Conservation (phyloP, 148 eudicot species). For the Cornus kousa region DNA sequence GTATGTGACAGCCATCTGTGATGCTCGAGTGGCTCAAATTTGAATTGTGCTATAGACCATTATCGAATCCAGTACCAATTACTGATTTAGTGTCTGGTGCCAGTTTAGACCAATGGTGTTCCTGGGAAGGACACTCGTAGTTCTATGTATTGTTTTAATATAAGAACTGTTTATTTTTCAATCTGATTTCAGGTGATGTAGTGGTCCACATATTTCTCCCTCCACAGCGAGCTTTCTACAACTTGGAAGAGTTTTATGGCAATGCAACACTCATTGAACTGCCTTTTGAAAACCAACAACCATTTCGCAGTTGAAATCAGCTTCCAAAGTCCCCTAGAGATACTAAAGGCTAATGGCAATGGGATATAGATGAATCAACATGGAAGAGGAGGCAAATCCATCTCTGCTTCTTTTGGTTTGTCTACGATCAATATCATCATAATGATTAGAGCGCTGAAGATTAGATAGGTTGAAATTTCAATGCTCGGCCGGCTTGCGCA, state of each 20-base stretch:
- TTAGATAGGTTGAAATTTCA: constrained; percentile 1
- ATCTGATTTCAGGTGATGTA: constrained; percentile 68
- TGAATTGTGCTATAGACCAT: background rate
- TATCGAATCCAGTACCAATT: background rate
- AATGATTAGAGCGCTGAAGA: constrained; percentile 3
- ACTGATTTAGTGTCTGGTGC: background rate
- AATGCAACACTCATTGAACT: constrained; percentile 79
- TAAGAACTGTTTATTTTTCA: background rate
- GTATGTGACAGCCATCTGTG: background rate
- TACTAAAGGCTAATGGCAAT: background rate
- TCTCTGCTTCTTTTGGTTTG: background rate
- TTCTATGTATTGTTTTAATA: background rate
- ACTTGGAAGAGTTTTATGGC: constrained; percentile 94
- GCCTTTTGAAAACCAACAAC: constrained; percentile 80
- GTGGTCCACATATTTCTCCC: constrained; percentile 95
- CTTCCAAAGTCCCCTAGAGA: background rate
- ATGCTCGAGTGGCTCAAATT: background rate
- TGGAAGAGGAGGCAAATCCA: background rate
- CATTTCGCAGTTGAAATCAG: constrained; percentile 35
- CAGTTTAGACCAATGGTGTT: background rate
- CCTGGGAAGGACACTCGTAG: background rate
- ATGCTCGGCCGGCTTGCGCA: background rate
- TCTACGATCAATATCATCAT: background rate
- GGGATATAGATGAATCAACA: background rate
- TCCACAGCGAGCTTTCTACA: constrained; percentile 68